Evolutionary conservation across 106 monocot species (phyloP).

Genomic region (Xerophyta viscosa): DNA sequence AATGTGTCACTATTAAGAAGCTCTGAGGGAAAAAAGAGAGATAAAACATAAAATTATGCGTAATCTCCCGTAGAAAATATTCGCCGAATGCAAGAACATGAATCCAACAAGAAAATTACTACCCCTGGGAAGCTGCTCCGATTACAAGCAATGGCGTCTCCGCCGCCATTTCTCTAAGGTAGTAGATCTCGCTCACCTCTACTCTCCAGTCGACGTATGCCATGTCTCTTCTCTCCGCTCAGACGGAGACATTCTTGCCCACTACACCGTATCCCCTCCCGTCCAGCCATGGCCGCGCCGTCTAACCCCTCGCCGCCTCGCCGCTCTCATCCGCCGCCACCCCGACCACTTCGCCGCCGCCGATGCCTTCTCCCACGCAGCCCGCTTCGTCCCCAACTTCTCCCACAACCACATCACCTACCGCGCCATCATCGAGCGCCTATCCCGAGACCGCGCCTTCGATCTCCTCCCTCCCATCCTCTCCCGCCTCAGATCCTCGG

Average conservation of each 20-base stretch:
- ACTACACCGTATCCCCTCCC: conserved; percentile 65
- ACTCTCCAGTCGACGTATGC: conserved; percentile 20
- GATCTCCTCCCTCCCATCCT: conserved; percentile 17
- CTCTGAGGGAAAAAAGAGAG: too few relatives aligned
- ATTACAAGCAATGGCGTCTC: too few relatives aligned
- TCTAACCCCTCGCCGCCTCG: conserved; percentile 46
- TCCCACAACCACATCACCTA: conserved; percentile 36
- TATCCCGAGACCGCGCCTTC: conserved; percentile 33
- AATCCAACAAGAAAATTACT: too few relatives aligned
- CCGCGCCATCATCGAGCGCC: conserved; percentile 29
- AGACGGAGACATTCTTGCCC: conserved; percentile 27
- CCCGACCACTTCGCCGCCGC: conserved; percentile 26
- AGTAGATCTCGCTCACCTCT: conserved; percentile 30
- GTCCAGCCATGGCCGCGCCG: conserved; percentile 52
- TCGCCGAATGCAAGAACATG: too few relatives aligned
- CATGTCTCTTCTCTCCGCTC: conserved; percentile 33
- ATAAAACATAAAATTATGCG: too few relatives aligned
- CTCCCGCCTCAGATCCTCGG: conserved; percentile 20
- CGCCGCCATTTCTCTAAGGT: conserved; percentile 25
- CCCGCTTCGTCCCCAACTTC: conserved; percentile 33
- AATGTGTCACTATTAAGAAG: too few relatives aligned
- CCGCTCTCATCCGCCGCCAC: conserved; percentile 46
- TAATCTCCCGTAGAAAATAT: too few relatives aligned
- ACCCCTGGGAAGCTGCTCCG: too few relatives aligned
- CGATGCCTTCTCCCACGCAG: conserved; percentile 52